phyloP scores from a whole-genome alignment of 768 basidiomycete genomes.

The Auriscalpium vulgare region DNA sequence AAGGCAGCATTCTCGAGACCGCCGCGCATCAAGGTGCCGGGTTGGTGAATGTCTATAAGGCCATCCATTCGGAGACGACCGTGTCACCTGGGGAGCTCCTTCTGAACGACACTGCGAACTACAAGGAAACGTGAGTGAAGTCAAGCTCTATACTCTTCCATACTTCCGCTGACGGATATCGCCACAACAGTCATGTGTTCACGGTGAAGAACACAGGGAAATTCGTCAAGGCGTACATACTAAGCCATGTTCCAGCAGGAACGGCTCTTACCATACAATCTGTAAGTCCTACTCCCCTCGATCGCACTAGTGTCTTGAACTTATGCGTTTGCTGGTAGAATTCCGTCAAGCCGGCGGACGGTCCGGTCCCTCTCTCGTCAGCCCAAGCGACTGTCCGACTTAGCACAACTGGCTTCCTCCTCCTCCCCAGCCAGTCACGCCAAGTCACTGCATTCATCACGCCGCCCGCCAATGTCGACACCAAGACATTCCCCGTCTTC shows the following conservation, averaged over 20 bases:
- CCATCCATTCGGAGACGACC: slow-evolving; percentile 42
- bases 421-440: slow-evolving; percentile 35
- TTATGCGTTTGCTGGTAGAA: slow-evolving; percentile 20
- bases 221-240: slow-evolving; percentile 33
- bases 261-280: slow-evolving; percentile 41
- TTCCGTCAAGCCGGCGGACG: slow-evolving; percentile 32
- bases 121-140: slow-evolving; percentile 31
- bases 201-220: slow-evolving; percentile 45
- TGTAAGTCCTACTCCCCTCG: slow-evolving; percentile 21
- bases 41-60: slow-evolving; percentile 40
- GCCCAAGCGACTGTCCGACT: slow-evolving; percentile 39
- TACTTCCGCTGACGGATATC: background rate
- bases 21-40: slow-evolving; percentile 48
- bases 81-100: slow-evolving; percentile 50
- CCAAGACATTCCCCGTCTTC: slow-evolving; percentile 44
- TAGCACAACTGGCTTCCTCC: slow-evolving; percentile 34
- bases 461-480: slow-evolving; percentile 35
- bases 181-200: slow-evolving; percentile 39
- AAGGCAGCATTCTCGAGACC: slow-evolving; percentile 43
- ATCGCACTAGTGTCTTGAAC: background rate
- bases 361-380: slow-evolving; percentile 44
- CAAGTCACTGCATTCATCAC: slow-evolving; percentile 37
- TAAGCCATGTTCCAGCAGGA: slow-evolving; percentile 50
- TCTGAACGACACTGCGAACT: slow-evolving; percentile 57
- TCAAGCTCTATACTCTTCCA: slow-evolving; percentile 5